These are phyloP conservation scores for Penicillium alfredii DNA, from an alignment of 495 filamentous ascomycete genomes.

Conservation along the genomic window DNA sequence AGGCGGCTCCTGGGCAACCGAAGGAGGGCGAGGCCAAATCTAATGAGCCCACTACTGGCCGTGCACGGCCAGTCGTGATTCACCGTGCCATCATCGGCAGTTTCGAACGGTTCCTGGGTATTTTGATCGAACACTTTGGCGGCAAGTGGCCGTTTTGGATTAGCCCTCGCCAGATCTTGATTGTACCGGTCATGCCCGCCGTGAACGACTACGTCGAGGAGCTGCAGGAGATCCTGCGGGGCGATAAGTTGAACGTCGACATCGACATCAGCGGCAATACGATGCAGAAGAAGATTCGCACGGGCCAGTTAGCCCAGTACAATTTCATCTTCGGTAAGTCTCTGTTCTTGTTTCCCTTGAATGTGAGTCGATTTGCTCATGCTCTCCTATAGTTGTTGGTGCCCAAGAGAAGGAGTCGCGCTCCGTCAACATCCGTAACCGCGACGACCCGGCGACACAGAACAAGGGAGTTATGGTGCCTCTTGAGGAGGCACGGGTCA, in stretches of 20 bases:
- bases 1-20: no score
- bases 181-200: slow-evolving; percentile 84
- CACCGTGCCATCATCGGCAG: slow-evolving; percentile 92
- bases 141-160: slow-evolving; percentile 99
- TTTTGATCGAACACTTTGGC: slow-evolving; percentile 89
- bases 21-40: slow-evolving; percentile 32
- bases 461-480: slow-evolving; percentile 64
- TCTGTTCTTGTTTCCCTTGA: not conserved
- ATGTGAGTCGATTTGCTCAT: slow-evolving; percentile 5
- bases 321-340: slow-evolving; percentile 77
- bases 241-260: slow-evolving; percentile 67
- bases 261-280: slow-evolving; percentile 87
- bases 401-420: slow-evolving; percentile 70
- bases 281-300: slow-evolving; percentile 92
- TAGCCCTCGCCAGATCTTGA: slow-evolving; percentile 82
- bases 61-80: slow-evolving; percentile 91
- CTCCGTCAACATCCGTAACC: slow-evolving; percentile 83
- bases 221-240: slow-evolving; percentile 53
- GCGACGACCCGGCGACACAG: slow-evolving; percentile 81
- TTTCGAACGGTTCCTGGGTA: slow-evolving; percentile 92
- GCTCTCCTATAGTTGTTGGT: slow-evolving; percentile 63
- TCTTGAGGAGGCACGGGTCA: slow-evolving; percentile 69
- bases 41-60: slow-evolving; percentile 51
- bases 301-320: slow-evolving; percentile 79
- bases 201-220: slow-evolving; percentile 83